A percentile compares a stretch with the other conserved stretches of the same genome.
Conservation (phyloP, 2,329 filamentous ascomycete species). For the Grosmannia huntii region DNA sequence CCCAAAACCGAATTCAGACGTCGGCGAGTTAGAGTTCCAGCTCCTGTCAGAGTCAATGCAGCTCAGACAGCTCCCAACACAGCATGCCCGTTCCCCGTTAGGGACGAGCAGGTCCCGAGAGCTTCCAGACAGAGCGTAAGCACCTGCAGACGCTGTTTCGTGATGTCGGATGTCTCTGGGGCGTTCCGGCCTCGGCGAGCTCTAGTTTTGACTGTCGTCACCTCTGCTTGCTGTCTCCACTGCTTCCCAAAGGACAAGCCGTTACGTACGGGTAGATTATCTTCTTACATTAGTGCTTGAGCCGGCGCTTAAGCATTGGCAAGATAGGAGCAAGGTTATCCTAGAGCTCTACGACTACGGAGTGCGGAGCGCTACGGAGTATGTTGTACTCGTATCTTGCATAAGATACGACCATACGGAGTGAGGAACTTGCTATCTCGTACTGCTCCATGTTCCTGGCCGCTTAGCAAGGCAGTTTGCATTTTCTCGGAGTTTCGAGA, state of each 20-base stretch:
- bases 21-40: no score
- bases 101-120: background rate
- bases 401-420: no score
- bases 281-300: conserved; percentile 3
- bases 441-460: background rate
- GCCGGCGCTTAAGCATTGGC: background rate
- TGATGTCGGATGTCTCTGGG: background rate
- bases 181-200: conserved; percentile 3
- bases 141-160: background rate
- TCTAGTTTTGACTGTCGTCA: background rate
- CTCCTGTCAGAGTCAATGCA: background rate
- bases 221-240: background rate
- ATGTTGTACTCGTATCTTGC: background rate
- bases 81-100: no score
- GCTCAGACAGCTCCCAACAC: background rate
- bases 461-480: background rate
- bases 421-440: background rate
- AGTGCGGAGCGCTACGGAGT: background rate
- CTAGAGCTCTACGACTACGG: background rate
- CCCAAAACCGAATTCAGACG: no score
- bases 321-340: background rate
- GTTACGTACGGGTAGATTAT: conserved; percentile 6
- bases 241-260: background rate
- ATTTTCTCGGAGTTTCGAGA: background rate
- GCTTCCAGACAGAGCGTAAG: no score